Evolutionary conservation across 2,329 filamentous ascomycete species (phyloP).

Genomic region (Pseudopithomyces maydicus): DNA sequence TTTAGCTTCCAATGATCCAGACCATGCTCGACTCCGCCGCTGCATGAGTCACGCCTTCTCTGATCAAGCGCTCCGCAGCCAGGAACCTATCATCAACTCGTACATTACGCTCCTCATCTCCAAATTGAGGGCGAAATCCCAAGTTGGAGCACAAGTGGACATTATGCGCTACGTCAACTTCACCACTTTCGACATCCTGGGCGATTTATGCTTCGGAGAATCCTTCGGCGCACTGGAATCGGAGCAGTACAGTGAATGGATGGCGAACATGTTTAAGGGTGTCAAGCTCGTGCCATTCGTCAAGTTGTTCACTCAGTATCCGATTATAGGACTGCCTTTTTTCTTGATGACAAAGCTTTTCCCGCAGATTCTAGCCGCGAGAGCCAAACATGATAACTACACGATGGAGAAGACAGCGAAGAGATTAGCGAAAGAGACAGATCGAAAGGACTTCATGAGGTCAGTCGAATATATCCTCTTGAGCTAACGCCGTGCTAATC

Average conservation of each 20-base stretch:
- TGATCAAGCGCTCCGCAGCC: slow-evolving; percentile 16
- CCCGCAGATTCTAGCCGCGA: slow-evolving; percentile 9
- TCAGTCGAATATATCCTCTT: not conserved
- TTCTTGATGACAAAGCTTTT: slow-evolving; percentile 11
- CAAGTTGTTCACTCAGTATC: slow-evolving; percentile 11
- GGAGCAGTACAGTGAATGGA: slow-evolving; percentile 24
- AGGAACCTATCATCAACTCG: slow-evolving; percentile 23
- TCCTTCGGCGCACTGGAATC: slow-evolving; percentile 29
- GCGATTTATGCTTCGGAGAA: slow-evolving; percentile 35
- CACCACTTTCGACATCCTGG: slow-evolving; percentile 31
- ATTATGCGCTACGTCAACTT: slow-evolving; percentile 24
- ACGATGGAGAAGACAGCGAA: slow-evolving; percentile 17
- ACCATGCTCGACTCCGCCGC: slow-evolving; percentile 20
- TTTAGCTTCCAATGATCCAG: slow-evolving; percentile 15
- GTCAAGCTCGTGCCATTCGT: slow-evolving; percentile 13
- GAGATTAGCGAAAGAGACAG: slow-evolving; percentile 19
- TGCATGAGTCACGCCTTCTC: slow-evolving; percentile 22
- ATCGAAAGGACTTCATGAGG: slow-evolving; percentile 26
- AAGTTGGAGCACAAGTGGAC: slow-evolving; percentile 11
- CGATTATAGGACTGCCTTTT: slow-evolving; percentile 14
- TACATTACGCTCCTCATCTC: slow-evolving; percentile 20
- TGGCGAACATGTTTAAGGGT: slow-evolving; percentile 19
- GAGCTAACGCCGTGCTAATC: not conserved
- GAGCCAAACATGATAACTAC: slow-evolving; percentile 11
- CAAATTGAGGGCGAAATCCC: slow-evolving; percentile 14